Percentiles rank a stretch among this genome's conserved stretches.
phyloP scores from a whole-genome alignment of 2,329 filamentous ascomycete species.

The Diaporthe sp. region DNA sequence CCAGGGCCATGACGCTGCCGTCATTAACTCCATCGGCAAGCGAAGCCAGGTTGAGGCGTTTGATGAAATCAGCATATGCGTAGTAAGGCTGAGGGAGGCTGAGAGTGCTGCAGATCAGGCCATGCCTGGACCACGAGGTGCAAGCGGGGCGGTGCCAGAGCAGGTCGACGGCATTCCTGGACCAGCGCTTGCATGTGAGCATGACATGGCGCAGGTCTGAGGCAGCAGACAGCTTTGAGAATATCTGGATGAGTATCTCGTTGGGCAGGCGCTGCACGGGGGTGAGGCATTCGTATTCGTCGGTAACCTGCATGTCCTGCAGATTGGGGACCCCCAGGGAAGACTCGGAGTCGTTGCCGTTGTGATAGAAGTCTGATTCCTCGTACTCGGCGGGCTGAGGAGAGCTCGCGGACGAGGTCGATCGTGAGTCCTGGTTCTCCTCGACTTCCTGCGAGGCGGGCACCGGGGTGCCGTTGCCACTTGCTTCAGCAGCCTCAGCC shows the following conservation, averaged over 20 bases:
- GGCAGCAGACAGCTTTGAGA: conserved; percentile 82
- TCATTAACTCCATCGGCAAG: conserved; percentile 83
- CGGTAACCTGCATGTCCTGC: conserved; percentile 77
- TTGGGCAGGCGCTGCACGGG: conserved; percentile 89
- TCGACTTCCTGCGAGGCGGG: conserved; percentile 42
- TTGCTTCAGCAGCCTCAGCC: conserved; percentile 38
- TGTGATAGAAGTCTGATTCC: conserved; percentile 93
- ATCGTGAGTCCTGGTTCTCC: conserved; percentile 63
- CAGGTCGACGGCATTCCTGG: conserved; percentile 89
- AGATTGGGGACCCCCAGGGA: conserved; percentile 86
- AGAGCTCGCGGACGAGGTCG: conserved; percentile 78
- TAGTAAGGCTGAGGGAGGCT: conserved; percentile 81
- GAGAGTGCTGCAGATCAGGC: conserved; percentile 83
- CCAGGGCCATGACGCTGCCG: conserved; percentile 85
- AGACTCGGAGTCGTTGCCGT: conserved; percentile 91
- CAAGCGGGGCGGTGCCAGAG: conserved; percentile 96
- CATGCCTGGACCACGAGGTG: conserved; percentile 84
- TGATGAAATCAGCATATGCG: conserved; percentile 89
- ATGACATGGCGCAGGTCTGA: conserved; percentile 87
- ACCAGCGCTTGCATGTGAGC: conserved; percentile 95
- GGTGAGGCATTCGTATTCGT: conserved; percentile 75
- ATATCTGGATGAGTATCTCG: conserved; percentile 94
- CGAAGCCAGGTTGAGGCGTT: conserved; percentile 88
- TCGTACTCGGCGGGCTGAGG: conserved; percentile 83
- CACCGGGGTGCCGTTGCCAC: conserved; percentile 31